These are phyloP conservation scores for Nadsonia commutata DNA, from an alignment of 1,139 yeast species.

Conservation along the genomic window DNA sequence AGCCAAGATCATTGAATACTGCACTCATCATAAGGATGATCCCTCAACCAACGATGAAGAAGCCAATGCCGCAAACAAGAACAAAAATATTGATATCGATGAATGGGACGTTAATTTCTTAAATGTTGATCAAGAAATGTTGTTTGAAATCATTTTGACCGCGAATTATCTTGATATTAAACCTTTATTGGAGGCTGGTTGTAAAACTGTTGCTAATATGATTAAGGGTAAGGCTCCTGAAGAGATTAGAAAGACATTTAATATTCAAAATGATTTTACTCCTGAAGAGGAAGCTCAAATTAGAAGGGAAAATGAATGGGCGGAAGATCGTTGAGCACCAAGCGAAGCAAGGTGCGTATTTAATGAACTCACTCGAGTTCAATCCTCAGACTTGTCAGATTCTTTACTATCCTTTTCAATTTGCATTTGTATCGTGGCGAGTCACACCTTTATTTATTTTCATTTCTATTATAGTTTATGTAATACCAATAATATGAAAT, in stretches of 20 bases:
- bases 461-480: too few relatives aligned
- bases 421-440: too few relatives aligned
- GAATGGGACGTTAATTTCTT: conserved; percentile 96
- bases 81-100: conserved; percentile 24
- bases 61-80: conserved; percentile 32
- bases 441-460: too few relatives aligned
- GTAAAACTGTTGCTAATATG: conserved; percentile 97
- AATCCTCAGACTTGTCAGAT: too few relatives aligned
- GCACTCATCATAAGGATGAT: conserved; percentile 88
- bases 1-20: conserved; percentile 89
- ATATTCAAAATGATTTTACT: conserved; percentile 88
- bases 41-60: conserved; percentile 46
- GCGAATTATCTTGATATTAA: conserved; percentile 92
- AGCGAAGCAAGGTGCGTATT: too few relatives aligned
- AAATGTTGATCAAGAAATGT: conserved; percentile 96
- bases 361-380: too few relatives aligned
- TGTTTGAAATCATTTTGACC: conserved; percentile 88
- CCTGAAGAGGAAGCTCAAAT: conserved; percentile 98
- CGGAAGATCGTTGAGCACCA: conserved; percentile 86
- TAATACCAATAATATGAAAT: too few relatives aligned
- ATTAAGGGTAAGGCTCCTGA: conserved; percentile 92
- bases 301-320: conserved; percentile 97
- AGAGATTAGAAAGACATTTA: conserved; percentile 90
- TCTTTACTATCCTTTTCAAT: too few relatives aligned
- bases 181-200: conserved; percentile 86